phyloP scores from a whole-genome alignment of 2,329 filamentous ascomycete genomes.

The Tolypocladium tundrense region DNA sequence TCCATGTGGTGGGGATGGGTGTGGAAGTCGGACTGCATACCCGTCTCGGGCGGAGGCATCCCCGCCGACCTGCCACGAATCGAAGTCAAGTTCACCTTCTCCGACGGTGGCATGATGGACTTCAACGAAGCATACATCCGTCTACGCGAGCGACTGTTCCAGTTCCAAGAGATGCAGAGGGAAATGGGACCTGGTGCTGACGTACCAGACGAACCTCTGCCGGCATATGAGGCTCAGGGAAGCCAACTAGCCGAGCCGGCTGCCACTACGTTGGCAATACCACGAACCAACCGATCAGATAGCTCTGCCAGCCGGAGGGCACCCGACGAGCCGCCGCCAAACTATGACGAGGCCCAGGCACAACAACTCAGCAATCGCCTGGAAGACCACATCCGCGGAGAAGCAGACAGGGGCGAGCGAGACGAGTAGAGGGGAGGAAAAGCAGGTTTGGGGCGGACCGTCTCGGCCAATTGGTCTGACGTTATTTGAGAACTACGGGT shows the following conservation, averaged over 20 bases:
- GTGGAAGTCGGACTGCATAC: constrained; percentile 72
- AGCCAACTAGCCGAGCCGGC: constrained; percentile 18
- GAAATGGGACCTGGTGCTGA: constrained; percentile 54
- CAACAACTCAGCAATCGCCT: constrained; percentile 48
- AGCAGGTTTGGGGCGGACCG: not conserved
- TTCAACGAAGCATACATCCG: constrained; percentile 76
- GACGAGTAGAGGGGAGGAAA: constrained; percentile 12
- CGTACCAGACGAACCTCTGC: constrained; percentile 76
- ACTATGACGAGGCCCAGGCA: constrained; percentile 85
- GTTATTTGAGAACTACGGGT: not conserved
- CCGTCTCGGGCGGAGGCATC: constrained; percentile 75
- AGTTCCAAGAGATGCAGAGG: constrained; percentile 65
- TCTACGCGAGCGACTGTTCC: constrained; percentile 72
- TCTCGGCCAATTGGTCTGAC: not conserved
- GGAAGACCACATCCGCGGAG: constrained; percentile 64
- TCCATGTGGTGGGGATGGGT: constrained; percentile 92
- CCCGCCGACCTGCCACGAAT: constrained; percentile 62
- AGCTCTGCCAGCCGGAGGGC: constrained; percentile 27
- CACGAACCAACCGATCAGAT: constrained; percentile 20
- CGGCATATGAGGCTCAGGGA: constrained; percentile 64
- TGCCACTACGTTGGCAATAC: constrained; percentile 10
- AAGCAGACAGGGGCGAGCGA: constrained; percentile 49
- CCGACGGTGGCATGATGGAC: constrained; percentile 89
- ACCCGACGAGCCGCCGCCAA: constrained; percentile 73
- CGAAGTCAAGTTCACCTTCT: constrained; percentile 80